Evolutionary conservation across 768 basidiomycete species (phyloP), one percentile per base, ranked within the genome.

Genomic region (Tephrocybe sp.): DNA sequence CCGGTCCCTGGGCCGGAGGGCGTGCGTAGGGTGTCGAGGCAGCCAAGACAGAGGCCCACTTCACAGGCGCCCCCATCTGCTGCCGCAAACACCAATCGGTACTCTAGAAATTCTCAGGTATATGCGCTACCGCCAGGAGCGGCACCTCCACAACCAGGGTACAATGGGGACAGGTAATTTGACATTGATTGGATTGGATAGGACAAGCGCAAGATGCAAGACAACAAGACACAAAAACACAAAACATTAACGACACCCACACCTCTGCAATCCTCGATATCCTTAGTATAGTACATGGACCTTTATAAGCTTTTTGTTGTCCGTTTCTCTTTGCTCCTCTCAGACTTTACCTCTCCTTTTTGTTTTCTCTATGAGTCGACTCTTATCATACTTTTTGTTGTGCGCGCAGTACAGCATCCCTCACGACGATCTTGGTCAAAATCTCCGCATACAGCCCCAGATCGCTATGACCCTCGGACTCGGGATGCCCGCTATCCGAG

Each of bases 1-100:
- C 92, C 91, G 31, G 88, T 94, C 2, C 85, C 89, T 32, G 79
- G 80, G 28, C 79, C 83, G 8, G 84, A 88, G 15, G 86, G 87
- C 45, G 92, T 93, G 22, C 79, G 92, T 32, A 71, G 92, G 49
- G 88, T 95, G 22, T 79, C 89, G 39, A 73, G 89, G 59, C 82
- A 78, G 39, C 61, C 72, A 8, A 69, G 69, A 31, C 75, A 84
- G 56, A 72, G 88, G 37, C 77, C 84, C 12, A 73, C 79, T 22
- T 82, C 86, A 26, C 84, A 86, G 59, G 69, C 71, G 19, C 75
- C 77, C 3, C 72, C 75, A 48, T 81, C 44, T 28, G 26, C 44
- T 28, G 26, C 19, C 5, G 22, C 38, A 13, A 52, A 46, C 36
- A 28, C 45, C 26, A 56, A 56, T 36, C 32, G 55, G 36, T 56